Percentiles rank a stretch among this genome's conserved stretches.
These are phyloP conservation scores for Rutstroemia sp. DNA, from an alignment of 2,329 filamentous ascomycete genomes.

Conservation along the genomic window DNA sequence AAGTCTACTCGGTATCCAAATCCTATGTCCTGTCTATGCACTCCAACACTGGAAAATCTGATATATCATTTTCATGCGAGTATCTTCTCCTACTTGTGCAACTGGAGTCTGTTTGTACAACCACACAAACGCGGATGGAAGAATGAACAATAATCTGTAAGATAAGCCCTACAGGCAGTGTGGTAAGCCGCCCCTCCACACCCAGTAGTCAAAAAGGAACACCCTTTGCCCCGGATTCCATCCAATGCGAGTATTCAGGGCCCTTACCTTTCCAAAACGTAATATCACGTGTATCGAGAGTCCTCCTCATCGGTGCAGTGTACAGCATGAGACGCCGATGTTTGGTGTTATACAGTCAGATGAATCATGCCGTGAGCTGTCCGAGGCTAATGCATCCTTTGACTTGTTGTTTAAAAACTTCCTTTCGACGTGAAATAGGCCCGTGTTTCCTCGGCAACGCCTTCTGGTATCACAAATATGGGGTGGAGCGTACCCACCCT, in stretches of 20 bases:
- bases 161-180: neutral
- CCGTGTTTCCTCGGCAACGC: constrained; percentile 29
- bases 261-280: too few relatives aligned
- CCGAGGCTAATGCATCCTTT: neutral
- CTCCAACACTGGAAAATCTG: neutral
- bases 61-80: neutral
- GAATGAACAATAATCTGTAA: neutral
- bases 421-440: constrained; percentile 26
- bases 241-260: neutral
- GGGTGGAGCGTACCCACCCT: constrained; percentile 68
- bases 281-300: neutral
- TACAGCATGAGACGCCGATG: neutral
- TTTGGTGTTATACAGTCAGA: neutral
- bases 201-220: neutral
- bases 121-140: neutral
- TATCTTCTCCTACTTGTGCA: neutral
- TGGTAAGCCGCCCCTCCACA: neutral
- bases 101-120: neutral
- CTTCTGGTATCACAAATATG: constrained; percentile 74
- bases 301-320: neutral
- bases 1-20: neutral
- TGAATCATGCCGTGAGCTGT: neutral
- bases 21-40: neutral
- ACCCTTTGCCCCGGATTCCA: neutral
- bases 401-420: constrained; percentile 18